These are phyloP conservation scores for Plasmodium coatneyi DNA, from an alignment of 169 alveolate species.

Conservation along the genomic window DNA sequence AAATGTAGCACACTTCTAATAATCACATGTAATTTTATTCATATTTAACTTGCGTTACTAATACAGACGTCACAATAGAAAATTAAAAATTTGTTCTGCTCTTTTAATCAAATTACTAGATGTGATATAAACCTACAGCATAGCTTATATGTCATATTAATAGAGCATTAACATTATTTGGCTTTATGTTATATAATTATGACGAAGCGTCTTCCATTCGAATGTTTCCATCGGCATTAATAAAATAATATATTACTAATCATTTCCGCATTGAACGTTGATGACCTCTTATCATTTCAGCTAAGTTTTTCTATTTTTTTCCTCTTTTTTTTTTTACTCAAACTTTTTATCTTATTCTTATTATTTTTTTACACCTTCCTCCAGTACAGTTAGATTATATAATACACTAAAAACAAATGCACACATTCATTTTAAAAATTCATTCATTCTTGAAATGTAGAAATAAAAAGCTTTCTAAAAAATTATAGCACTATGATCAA, in stretches of 20 bases:
- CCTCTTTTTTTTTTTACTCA: background rate
- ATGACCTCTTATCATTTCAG: background rate
- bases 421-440: background rate
- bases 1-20: background rate
- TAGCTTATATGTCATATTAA: background rate
- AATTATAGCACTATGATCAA: background rate
- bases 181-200: background rate
- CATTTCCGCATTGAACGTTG: background rate
- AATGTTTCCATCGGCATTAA: background rate
- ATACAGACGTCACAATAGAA: background rate
- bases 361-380: background rate
- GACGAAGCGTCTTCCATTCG: background rate
- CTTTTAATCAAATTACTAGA: too few relatives aligned
- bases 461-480: too few relatives aligned
- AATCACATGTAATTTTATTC: too few relatives aligned
- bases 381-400: background rate
- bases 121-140: background rate
- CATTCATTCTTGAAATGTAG: background rate
- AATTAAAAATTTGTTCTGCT: background rate
- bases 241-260: background rate
- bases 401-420: background rate
- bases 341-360: too few relatives aligned
- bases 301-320: too few relatives aligned
- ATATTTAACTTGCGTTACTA: background rate
- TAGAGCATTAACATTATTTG: background rate